Evolutionary conservation across 805 yeast genomes (phyloP).

Genomic region (Monosporozyma aerobia): DNA sequence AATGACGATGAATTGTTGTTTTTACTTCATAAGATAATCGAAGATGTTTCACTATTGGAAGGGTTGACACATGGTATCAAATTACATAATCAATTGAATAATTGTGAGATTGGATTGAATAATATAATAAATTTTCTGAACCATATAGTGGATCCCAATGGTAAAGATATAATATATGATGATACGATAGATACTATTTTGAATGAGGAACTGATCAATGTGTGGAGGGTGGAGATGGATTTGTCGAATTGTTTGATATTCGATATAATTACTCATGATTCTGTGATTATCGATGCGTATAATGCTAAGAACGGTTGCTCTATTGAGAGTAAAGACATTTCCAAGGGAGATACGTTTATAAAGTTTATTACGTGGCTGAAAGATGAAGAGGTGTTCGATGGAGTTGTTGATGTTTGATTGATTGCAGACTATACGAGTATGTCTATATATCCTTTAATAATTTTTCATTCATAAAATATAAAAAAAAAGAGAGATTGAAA

Average conservation of each 20-base stretch:
- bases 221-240: constrained; percentile 21
- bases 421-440: background rate
- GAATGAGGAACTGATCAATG: constrained; percentile 13
- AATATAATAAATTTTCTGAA: constrained; percentile 17
- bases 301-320: constrained; percentile 6
- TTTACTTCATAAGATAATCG: background rate
- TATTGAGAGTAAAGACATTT: constrained; percentile 3
- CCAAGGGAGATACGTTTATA: constrained; percentile 12
- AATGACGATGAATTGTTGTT: background rate
- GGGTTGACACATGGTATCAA: background rate
- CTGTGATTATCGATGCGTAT: constrained; percentile 8
- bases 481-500: background rate
- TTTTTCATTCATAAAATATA: background rate
- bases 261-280: constrained; percentile 8
- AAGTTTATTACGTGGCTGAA: constrained; percentile 16
- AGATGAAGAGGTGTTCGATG: constrained; percentile 10
- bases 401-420: background rate
- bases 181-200: constrained; percentile 9
- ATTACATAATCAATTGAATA: constrained; percentile 11
- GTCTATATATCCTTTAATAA: background rate
- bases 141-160: constrained; percentile 3
- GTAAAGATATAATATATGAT: background rate
- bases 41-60: background rate
- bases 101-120: constrained; percentile 19
- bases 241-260: constrained; percentile 16